These are phyloP conservation scores for Quercus aquifolioides DNA, from an alignment of 306 rosid genomes.

Conservation along the genomic window DNA sequence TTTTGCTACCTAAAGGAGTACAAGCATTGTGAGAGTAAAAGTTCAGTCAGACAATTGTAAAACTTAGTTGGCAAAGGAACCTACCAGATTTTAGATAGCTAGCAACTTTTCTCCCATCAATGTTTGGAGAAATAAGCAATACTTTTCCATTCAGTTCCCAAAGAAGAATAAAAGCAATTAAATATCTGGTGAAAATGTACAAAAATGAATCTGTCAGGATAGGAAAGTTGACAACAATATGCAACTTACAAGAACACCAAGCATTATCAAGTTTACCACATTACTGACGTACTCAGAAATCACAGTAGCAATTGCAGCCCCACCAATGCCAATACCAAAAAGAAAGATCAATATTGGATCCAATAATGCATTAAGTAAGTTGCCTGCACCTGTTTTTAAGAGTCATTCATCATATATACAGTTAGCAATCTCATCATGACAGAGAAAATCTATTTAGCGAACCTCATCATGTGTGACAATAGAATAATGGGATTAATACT, in stretches of 20 bases:
- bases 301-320: slow-evolving; percentile 88
- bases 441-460: background rate
- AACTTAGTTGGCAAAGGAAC: slow-evolving; percentile 14
- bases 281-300: slow-evolving; percentile 87
- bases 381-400: slow-evolving; percentile 65
- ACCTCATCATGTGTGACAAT: background rate
- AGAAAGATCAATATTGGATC: slow-evolving; percentile 66
- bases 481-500: background rate
- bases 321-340: slow-evolving; percentile 67
- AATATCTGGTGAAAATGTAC: slow-evolving; percentile 53
- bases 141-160: slow-evolving; percentile 73
- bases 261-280: slow-evolving; percentile 73
- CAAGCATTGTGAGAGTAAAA: slow-evolving; percentile 10
- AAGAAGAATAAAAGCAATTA: slow-evolving; percentile 75
- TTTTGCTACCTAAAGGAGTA: background rate
- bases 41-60: slow-evolving; percentile 10
- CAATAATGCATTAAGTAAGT: slow-evolving; percentile 69
- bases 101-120: slow-evolving; percentile 59
- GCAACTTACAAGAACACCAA: slow-evolving; percentile 37
- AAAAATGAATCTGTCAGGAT: slow-evolving; percentile 22
- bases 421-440: background rate
- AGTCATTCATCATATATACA: slow-evolving; percentile 24
- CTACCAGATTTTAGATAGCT: slow-evolving; percentile 87
- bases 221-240: slow-evolving; percentile 12
- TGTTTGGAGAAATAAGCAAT: slow-evolving; percentile 49